Percentiles rank a stretch among this genome's conserved stretches.
These are phyloP conservation scores for Tubosaeta sp. DNA, from an alignment of 768 basidiomycete genomes.

Conservation along the genomic window DNA sequence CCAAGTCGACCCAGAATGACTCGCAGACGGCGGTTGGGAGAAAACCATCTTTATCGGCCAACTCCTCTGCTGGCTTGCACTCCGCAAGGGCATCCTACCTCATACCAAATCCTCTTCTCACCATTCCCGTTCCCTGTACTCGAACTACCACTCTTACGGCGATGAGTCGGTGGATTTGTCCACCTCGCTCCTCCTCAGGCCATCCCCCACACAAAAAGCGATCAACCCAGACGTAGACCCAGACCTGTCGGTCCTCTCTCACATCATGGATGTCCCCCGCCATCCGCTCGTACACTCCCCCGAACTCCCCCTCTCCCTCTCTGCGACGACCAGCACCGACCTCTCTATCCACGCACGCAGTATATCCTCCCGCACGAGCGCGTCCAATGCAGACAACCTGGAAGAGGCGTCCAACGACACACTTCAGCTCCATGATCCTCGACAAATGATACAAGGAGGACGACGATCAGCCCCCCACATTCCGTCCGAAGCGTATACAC, in stretches of 20 bases:
- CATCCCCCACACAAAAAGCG: constrained; percentile 11
- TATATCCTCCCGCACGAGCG: constrained; percentile 23
- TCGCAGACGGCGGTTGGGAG: constrained; percentile 62
- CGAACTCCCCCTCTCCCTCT: constrained; percentile 29
- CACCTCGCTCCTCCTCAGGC: constrained; percentile 22
- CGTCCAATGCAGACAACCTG: constrained; percentile 10
- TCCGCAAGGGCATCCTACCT: constrained; percentile 35
- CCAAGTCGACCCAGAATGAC: constrained; percentile 57
- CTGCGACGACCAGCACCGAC: constrained; percentile 33
- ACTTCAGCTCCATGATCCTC: constrained; percentile 12
- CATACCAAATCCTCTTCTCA: constrained; percentile 6
- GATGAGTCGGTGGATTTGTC: constrained; percentile 21
- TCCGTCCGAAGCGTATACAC: constrained; percentile 49
- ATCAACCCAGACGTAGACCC: not conserved
- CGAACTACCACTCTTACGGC: constrained; percentile 16
- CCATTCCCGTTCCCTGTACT: constrained; percentile 14
- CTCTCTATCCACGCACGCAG: constrained; percentile 27
- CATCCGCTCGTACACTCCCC: constrained; percentile 32
- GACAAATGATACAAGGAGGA: constrained; percentile 29
- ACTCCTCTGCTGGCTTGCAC: constrained; percentile 67
- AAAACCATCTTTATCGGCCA: constrained; percentile 65
- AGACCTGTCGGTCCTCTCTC: constrained; percentile 17
- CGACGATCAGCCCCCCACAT: constrained; percentile 23
- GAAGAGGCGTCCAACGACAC: constrained; percentile 17
- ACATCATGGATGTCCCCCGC: constrained; percentile 28